phyloP scores from a whole-genome alignment of 192 early-diverging fungal species.

The Mortierella alpina region DNA sequence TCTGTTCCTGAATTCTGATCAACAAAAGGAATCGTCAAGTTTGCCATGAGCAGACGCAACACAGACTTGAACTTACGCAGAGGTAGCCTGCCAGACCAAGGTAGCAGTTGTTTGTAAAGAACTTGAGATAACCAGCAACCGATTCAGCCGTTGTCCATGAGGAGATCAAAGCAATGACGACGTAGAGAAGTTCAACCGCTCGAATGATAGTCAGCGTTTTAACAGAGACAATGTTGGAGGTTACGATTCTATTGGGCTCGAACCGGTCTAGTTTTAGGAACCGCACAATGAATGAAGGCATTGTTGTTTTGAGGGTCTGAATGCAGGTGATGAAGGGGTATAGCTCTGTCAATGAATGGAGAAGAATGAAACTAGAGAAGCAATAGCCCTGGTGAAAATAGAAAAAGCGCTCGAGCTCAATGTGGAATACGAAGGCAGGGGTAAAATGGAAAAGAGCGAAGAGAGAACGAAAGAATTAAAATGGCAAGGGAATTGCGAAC shows the following conservation, averaged over 20 bases:
- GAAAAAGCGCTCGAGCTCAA: too few species aligned
- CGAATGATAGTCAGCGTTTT: constrained; percentile 29
- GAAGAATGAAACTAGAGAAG: neutral
- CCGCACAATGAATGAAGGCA: constrained; percentile 12
- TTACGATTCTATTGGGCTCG: constrained; percentile 54
- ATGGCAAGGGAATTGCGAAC: too few species aligned
- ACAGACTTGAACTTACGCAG: constrained; percentile 13
- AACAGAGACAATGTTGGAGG: constrained; percentile 49
- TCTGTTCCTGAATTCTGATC: too few species aligned
- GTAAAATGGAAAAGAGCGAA: too few species aligned
- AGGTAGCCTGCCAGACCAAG: constrained; percentile 47
- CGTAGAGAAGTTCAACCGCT: constrained; percentile 28
- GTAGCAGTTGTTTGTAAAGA: constrained; percentile 46
- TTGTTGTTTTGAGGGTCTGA: neutral
- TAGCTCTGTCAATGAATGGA: neutral
- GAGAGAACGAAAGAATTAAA: too few species aligned
- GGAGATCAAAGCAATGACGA: constrained; percentile 19
- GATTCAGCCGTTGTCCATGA: constrained; percentile 7
- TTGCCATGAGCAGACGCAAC: neutral
- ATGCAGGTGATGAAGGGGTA: neutral
- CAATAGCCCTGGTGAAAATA: too few species aligned
- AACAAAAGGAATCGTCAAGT: too few species aligned
- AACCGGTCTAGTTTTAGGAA: constrained; percentile 33
- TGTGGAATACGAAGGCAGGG: too few species aligned
- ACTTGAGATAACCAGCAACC: constrained; percentile 22